These are phyloP conservation scores for Ulota crispa DNA, from an alignment of 225 moss, liverwort and hornwort genomes.

Conservation along the genomic window DNA sequence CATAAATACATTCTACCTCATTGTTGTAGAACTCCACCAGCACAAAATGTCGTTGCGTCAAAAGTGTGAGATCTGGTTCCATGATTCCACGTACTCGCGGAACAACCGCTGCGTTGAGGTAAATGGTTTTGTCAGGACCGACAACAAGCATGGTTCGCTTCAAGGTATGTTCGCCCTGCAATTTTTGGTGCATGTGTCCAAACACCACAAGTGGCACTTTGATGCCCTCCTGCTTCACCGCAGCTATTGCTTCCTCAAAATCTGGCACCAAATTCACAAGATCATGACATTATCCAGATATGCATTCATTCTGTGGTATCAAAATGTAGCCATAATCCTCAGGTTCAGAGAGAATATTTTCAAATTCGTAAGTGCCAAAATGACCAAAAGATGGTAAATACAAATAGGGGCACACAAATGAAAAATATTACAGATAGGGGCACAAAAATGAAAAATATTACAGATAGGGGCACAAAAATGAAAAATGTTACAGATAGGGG, in stretches of 20 bases:
- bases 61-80: slow-evolving; percentile 23
- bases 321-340: background rate
- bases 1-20: slow-evolving; percentile 46
- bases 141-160: slow-evolving; percentile 80
- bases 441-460: no score
- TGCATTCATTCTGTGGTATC: background rate
- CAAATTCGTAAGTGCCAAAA: background rate
- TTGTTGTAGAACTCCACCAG: slow-evolving; percentile 61
- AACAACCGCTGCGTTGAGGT: slow-evolving; percentile 92
- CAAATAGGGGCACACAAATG: no score
- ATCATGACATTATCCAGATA: background rate
- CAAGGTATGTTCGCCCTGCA: slow-evolving; percentile 23
- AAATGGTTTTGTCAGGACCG: slow-evolving; percentile 62
- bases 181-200: slow-evolving; percentile 84
- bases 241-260: slow-evolving; percentile 64
- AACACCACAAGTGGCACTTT: slow-evolving; percentile 85
- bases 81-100: slow-evolving; percentile 61
- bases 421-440: no score
- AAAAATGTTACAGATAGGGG: no score
- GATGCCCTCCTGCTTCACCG: slow-evolving; percentile 54
- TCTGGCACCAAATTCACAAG: slow-evolving; percentile 44
- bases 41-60: slow-evolving; percentile 73
- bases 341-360: background rate
- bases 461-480: no score
- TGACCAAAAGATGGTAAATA: no score